Evolutionary conservation across 139 green algal genomes (phyloP).

Genomic region (Parachlorella kessleri): DNA sequence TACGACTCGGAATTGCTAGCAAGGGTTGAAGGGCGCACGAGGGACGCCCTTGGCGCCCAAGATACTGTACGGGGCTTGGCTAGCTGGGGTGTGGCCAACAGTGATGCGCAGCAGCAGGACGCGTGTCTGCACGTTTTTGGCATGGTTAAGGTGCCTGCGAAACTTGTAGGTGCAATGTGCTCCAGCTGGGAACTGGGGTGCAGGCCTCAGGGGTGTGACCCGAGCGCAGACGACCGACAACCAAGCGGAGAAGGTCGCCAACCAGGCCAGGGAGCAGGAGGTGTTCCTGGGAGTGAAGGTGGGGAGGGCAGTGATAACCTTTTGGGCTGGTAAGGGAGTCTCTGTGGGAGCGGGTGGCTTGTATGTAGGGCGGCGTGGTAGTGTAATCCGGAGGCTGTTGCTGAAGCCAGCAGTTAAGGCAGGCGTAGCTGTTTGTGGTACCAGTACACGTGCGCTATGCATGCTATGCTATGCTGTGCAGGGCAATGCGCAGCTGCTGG

Average conservation of each 20-base stretch:
- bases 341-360: too few relatives aligned
- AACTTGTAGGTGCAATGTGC: not conserved
- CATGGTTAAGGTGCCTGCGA: not conserved
- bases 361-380: too few relatives aligned
- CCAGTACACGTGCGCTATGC: too few relatives aligned
- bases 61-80: not conserved
- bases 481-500: conserved; percentile 77
- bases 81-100: not conserved
- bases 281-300: conserved; percentile 44
- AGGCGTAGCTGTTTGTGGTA: too few relatives aligned
- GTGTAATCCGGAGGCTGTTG: too few relatives aligned
- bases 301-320: too few relatives aligned
- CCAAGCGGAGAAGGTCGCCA: conserved; percentile 36
- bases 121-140: not conserved
- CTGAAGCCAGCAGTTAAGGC: too few relatives aligned
- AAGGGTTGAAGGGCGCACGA: too few relatives aligned
- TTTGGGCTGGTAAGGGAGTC: too few relatives aligned
- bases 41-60: not conserved
- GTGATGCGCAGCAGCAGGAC: not conserved
- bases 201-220: conserved; percentile 7
- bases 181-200: not conserved
- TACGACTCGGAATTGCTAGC: too few relatives aligned
- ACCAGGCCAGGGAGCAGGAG: conserved; percentile 46
- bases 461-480: not conserved
- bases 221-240: conserved; percentile 38